These are phyloP conservation scores for Psilocybe subaeruginosa DNA, from an alignment of 768 basidiomycete genomes.

Conservation along the genomic window DNA sequence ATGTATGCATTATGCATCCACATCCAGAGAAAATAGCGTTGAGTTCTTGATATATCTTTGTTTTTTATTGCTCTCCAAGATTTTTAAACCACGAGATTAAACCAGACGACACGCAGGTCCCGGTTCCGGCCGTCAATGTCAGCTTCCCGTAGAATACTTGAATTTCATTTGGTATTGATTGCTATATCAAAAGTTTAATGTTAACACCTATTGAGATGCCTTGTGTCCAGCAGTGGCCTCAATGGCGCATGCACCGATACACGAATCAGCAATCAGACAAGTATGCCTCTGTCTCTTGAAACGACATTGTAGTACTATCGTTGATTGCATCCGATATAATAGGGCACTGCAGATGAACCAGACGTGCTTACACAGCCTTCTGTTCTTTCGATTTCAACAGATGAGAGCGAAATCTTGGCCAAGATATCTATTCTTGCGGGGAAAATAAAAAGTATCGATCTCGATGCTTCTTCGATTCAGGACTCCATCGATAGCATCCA, in stretches of 20 bases:
- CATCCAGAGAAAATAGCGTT: too few relatives aligned
- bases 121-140: background rate
- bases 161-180: background rate
- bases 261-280: background rate
- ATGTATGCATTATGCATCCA: too few relatives aligned
- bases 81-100: background rate
- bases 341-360: background rate
- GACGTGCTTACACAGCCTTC: background rate
- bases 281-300: background rate
- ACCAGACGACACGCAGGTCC: background rate
- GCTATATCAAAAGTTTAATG: background rate
- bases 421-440: conserved; percentile 12
- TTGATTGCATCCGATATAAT: background rate
- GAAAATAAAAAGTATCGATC: conserved; percentile 12
- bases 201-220: background rate
- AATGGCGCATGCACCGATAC: background rate
- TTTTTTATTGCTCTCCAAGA: too few relatives aligned
- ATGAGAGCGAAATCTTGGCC: conserved; percentile 8
- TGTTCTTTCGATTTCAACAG: background rate
- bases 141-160: background rate
- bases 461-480: conserved; percentile 12
- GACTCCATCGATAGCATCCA: background rate
- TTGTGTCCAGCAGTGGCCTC: background rate
- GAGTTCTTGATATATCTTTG: too few relatives aligned
- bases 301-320: background rate